Evolutionary conservation across 331 rosid genomes (phyloP), one percentile per base, ranked within the genome.

Genomic region (Spiraea crenata): DNA sequence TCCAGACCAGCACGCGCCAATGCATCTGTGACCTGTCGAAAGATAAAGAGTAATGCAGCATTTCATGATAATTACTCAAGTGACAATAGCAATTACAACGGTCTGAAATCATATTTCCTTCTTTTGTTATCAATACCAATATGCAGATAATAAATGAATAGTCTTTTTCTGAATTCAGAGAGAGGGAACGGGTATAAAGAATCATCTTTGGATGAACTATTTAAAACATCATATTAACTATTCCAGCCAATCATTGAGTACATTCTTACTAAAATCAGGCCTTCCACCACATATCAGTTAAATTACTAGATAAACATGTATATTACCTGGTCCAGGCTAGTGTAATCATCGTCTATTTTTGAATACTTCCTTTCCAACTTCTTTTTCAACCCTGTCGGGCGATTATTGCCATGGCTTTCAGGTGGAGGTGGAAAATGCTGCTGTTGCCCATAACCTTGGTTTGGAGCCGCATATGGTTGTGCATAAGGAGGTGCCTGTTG

Each of bases 1-100:
- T 95, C 98, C 9, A 95, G 73, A 45, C 99, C 99, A 78, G 98
- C 92, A 37, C 62, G 68, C 37, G 89, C 85, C 62, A 95, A 74
- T 58, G 98, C 98, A 6, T 85, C 96, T 9, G 96, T 88, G 48
- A 95, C 99, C 99, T 93, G 76, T 48, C 50, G 46, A 20, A 55
- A 68, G 38, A 17, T 40, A 79, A 79, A 67, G 70, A 72, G 16
- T 14, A 77, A 58, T 63, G 69, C 54, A 74, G 65, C 82, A 39
- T 45, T 38, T 38, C 45, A 13, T 61, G 69, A 68, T 54, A 57
- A 62, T 44, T 15, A 40, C 42, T 20, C n/a, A 52, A 50, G 54
- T n/a, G 56, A 41, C 64, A 78, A 31, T 72, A 50, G 39, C 46
- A 56, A 55, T 35, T 40, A 63, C 25, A 62, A 6, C 10, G 69